Base-by-base conservation (phyloP, 192 early-diverging fungal genomes). In the Coemansia sp. region DNA sequence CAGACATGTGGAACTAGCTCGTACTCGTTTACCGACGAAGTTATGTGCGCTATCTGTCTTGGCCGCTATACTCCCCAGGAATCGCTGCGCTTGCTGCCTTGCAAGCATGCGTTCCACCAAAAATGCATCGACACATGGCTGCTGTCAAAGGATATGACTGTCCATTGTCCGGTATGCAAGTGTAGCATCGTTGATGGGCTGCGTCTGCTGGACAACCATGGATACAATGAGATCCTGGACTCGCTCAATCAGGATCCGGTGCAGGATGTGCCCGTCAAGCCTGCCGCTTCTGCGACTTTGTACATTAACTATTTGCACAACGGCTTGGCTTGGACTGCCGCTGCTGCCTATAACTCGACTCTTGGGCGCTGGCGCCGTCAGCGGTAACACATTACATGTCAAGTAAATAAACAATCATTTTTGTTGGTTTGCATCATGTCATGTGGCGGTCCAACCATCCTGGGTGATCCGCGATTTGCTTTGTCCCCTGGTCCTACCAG, bases 121-220 rank as follows among this genome's bases (percentile, higher is more conserved):
- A 77, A 87, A 9, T 94, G 92, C 66, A 89, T 92, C 10, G 87
- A 90, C 63, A 78, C 88, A 43, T 94, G 92, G 92, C 73, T 94
- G 59, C 67, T 90, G 11, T 85, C 86, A 20, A 85, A 88, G 46
- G 31, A 77, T n/a, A 70, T 90, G 50, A 90, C 90, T 56, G 77
- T 82, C 33, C 86, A 83, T 43, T 94, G 92, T 69, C 92, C 92
- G 7, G 75, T 93, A 20, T 94, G 92, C 71, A 89, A 90, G 57
- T 79, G 83, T 21, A 86, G 85, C 20, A 72, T 81, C 16, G 50
- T 48, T 24, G 72, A 75, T 14, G 78, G 78, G 8, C 60, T 81
- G 48, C 60, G 42, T 14, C 3, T 45, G 34, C 63, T 81, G 24
- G 60, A 75, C 35, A 66, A 61, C 45, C 73, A 75, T 9, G 78